Percentiles rank a stretch among this genome's conserved stretches.
Conservation (phyloP, 345 rosid genomes). For the Xanthoceras sorbifolium region DNA sequence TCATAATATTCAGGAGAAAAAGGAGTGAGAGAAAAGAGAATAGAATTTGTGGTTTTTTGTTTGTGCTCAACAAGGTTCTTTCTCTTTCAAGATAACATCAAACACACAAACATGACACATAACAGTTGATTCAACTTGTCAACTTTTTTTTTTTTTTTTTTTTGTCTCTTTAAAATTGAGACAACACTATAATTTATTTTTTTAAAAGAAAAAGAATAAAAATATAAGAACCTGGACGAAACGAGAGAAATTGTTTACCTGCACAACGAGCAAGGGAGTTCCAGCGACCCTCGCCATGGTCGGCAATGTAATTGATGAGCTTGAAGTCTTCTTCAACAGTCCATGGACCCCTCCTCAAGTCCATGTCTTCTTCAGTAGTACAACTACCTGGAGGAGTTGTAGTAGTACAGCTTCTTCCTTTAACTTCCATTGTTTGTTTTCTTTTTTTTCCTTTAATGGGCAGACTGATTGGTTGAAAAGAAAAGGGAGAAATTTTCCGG, state of each 20-base stretch:
- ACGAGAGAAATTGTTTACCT: slow-evolving; percentile 40
- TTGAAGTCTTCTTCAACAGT: slow-evolving; percentile 84
- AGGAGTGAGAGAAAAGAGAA: slow-evolving; percentile 11
- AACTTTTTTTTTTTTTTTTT: slow-evolving; percentile 26
- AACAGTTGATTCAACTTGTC: slow-evolving; percentile 34
- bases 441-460: slow-evolving; percentile 19
- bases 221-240: neutral
- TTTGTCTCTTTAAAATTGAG: neutral
- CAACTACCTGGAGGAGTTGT: slow-evolving; percentile 27
- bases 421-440: slow-evolving; percentile 46
- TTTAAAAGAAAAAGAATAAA: neutral
- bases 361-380: slow-evolving; percentile 50
- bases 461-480: slow-evolving; percentile 35
- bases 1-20: neutral
- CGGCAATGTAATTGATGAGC: slow-evolving; percentile 78
- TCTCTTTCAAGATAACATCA: slow-evolving; percentile 24
- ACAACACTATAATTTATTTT: neutral
- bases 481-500: slow-evolving; percentile 23
- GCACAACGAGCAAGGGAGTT: slow-evolving; percentile 83
- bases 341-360: slow-evolving; percentile 90
- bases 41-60: slow-evolving; percentile 30
- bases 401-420: slow-evolving; percentile 31
- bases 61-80: slow-evolving; percentile 28
- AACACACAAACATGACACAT: slow-evolving; percentile 19
- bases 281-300: slow-evolving; percentile 95